Base-by-base conservation (phyloP, 495 filamentous ascomycete species). In the Penicillium alfredii region DNA sequence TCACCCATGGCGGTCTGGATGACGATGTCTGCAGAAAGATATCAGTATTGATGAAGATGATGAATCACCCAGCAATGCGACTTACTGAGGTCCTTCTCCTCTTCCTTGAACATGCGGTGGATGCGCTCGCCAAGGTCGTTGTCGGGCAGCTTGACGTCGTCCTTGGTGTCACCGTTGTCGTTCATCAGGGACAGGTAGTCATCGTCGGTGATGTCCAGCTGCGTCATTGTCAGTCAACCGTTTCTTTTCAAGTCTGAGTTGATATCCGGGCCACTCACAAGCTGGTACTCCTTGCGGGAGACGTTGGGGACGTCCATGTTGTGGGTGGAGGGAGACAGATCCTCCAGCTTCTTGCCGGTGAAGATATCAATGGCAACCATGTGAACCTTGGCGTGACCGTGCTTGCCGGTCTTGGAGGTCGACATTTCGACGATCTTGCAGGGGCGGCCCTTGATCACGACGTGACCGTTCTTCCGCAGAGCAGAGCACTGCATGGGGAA, bases 401-500 rank as follows among this genome's bases (percentile, higher is more conserved):
- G 92, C 86, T 99, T 99, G 67, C 92, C 92, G 46, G 92, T 99
- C 88, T 99, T 99, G 61, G 92, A 99, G 71, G 92, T 99, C 45
- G 85, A 90, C 92, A 99, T 99, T 60, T 96, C 92, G 65, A 96
- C 86, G 55, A 99, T 99, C 82, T 96, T 97, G 88, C 92, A 99
- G 45, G 92, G 92, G 55, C 92, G 90, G 63, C 74, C 69, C 80
- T 99, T 97, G 72, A 99, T 97, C 57, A 90, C 84, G 71, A 99
- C 92, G 70, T 81, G 79, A 52, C 92, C 92, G 81, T 90, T 92
- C 88, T 99, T 97, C 57, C 92, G 81, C 74, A 99, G 79, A 51
- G 92, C 90, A 69, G 92, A 99, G 71, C 92, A 99, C 76, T 99
- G 92, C 86, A 93, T 90, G 51, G 92, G 92, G 74, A 62, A 95